A percentile compares a stretch with the other conserved stretches of the same genome.
Evolutionary conservation across 768 basidiomycete species (phyloP).

Genomic region (Boletus rufocinnamomeus): DNA sequence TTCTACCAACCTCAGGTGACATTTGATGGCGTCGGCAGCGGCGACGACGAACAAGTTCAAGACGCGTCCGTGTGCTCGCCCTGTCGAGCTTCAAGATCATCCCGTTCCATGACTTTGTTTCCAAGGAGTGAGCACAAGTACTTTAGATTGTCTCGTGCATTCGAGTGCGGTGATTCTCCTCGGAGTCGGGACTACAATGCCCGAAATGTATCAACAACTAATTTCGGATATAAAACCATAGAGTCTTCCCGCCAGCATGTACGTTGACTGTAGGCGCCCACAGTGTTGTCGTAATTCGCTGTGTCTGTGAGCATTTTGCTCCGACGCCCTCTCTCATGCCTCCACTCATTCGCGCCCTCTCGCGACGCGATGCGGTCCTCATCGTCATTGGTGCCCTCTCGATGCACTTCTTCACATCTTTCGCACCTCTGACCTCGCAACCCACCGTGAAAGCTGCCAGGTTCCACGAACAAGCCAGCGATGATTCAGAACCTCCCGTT

Average conservation of each 20-base stretch:
- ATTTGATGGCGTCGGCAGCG: too few relatives aligned
- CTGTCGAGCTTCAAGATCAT: too few relatives aligned
- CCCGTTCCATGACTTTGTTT: background rate
- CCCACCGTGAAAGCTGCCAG: constrained; percentile 36
- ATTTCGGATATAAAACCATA: constrained; percentile 6
- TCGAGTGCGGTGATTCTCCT: background rate
- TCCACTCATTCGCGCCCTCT: constrained; percentile 42
- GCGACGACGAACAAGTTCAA: background rate
- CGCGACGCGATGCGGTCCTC: constrained; percentile 60
- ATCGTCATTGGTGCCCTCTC: constrained; percentile 56
- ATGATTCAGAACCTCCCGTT: background rate
- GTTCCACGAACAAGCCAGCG: constrained; percentile 13
- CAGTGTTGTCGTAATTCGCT: background rate
- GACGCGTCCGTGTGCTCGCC: background rate
- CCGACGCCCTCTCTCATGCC: constrained; percentile 29
- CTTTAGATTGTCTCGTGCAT: background rate
- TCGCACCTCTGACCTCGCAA: constrained; percentile 35
- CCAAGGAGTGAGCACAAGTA: background rate
- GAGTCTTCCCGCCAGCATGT: background rate
- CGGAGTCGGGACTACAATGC: background rate
- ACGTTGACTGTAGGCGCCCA: background rate
- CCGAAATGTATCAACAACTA: background rate
- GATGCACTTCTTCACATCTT: constrained; percentile 53
- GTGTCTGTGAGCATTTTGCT: background rate
- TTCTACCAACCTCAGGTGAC: background rate